phyloP scores from a whole-genome alignment of 139 green algal genomes.

The Yamagishiella unicocca region DNA sequence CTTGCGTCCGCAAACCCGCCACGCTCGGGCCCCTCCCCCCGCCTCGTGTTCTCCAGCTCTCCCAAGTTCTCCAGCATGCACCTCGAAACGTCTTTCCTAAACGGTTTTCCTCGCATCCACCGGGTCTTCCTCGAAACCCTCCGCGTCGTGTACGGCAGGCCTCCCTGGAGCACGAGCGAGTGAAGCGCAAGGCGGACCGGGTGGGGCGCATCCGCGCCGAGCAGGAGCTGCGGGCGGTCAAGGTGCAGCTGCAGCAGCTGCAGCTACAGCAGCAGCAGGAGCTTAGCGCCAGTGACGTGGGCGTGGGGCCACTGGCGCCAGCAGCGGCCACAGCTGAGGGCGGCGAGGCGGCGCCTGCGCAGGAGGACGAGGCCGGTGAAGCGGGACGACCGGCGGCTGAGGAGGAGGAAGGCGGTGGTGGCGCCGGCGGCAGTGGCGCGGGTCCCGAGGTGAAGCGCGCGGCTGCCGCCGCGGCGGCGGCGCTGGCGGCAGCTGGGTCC shows the following conservation, averaged over 20 bases:
- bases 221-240: slow-evolving; percentile 43
- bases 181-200: slow-evolving; percentile 55
- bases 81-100: no score
- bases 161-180: slow-evolving; percentile 40
- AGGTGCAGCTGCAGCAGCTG: slow-evolving; percentile 39
- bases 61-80: no score
- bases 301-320: neutral
- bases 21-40: no score
- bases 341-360: neutral
- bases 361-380: neutral
- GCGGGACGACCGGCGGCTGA: neutral
- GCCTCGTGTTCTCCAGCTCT: no score
- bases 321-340: neutral
- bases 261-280: slow-evolving; percentile 4
- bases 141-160: no score
- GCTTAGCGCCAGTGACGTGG: neutral
- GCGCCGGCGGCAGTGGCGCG: neutral
- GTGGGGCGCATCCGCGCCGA: slow-evolving; percentile 66
- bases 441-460: neutral
- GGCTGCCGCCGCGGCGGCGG: neutral
- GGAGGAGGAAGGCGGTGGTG: neutral
- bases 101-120: no score
- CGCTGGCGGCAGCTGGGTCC: slow-evolving; percentile 10
- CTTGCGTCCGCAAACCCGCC: no score
- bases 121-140: no score